These are phyloP conservation scores for Botrytis hyacinthi DNA, from an alignment of 2,329 filamentous ascomycete genomes.

Conservation along the genomic window DNA sequence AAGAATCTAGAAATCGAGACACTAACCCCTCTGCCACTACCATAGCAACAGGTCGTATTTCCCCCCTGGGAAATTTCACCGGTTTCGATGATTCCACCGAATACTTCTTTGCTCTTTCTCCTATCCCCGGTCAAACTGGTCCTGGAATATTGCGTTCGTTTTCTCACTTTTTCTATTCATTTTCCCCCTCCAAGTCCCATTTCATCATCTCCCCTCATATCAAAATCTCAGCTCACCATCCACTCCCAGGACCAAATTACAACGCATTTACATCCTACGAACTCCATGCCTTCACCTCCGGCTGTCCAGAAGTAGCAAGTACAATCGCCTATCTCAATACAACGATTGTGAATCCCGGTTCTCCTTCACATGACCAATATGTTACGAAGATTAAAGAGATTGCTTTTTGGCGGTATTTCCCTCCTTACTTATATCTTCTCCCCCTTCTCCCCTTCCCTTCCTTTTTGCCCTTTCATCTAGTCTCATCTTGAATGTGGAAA, in stretches of 20 bases:
- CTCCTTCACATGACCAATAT: constrained; percentile 36
- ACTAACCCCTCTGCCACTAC: neutral
- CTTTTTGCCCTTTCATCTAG: too few relatives aligned
- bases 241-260: constrained; percentile 23
- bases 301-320: constrained; percentile 41
- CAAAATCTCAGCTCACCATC: neutral
- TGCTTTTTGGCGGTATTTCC: constrained; percentile 42
- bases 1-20: neutral
- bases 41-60: neutral
- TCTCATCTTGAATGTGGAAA: too few relatives aligned
- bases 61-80: constrained; percentile 39
- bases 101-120: constrained; percentile 47
- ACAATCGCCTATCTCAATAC: constrained; percentile 42
- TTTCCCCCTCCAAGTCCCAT: neutral
- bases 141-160: neutral
- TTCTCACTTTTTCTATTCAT: neutral
- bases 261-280: constrained; percentile 39
- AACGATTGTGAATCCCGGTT: constrained; percentile 38
- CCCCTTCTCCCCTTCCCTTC: too few relatives aligned
- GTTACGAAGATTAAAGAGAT: constrained; percentile 41
- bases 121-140: constrained; percentile 35
- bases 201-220: too few relatives aligned
- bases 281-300: constrained; percentile 40
- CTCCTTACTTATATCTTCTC: too few relatives aligned
- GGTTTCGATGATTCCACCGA: constrained; percentile 45